Conservation (phyloP, 2,329 filamentous ascomycete species). For the Cladophialophora bantiana region DNA sequence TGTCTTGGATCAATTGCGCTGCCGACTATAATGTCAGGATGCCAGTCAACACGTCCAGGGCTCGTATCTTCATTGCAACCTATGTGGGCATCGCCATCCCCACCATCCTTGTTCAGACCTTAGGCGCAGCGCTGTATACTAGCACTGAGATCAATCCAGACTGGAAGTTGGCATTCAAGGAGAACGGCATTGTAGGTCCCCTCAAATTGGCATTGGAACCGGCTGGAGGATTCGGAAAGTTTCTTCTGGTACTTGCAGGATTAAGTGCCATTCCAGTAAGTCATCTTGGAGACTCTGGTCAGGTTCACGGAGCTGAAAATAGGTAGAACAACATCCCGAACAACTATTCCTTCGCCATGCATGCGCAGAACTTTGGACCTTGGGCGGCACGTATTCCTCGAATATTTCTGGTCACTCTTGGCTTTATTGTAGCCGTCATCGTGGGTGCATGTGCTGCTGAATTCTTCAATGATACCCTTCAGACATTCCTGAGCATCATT, state of each 20-base stretch:
- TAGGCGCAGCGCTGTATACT: slow-evolving; percentile 16
- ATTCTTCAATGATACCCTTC: slow-evolving; percentile 17
- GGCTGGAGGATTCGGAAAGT: slow-evolving; percentile 20
- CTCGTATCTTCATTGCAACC: slow-evolving; percentile 19
- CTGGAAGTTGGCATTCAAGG: slow-evolving; percentile 19
- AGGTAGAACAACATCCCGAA: slow-evolving; percentile 18
- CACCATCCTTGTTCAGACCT: slow-evolving; percentile 14
- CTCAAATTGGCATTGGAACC: slow-evolving; percentile 18
- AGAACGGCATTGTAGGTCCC: slow-evolving; percentile 14
- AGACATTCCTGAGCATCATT: slow-evolving; percentile 21
- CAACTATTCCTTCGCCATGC: slow-evolving; percentile 22
- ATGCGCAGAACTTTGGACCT: slow-evolving; percentile 21
- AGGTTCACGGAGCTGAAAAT: background rate
- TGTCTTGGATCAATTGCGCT: slow-evolving; percentile 49
- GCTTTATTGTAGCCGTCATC: slow-evolving; percentile 14
- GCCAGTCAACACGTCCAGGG: slow-evolving; percentile 43
- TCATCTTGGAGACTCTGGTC: background rate
- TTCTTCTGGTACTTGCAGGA: slow-evolving; percentile 15
- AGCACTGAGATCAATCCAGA: slow-evolving; percentile 16
- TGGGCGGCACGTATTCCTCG: slow-evolving; percentile 18
- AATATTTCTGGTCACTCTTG: slow-evolving; percentile 14
- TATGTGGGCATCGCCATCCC: slow-evolving; percentile 18
- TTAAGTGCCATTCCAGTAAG: slow-evolving; percentile 23
- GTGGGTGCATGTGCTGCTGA: slow-evolving; percentile 16
- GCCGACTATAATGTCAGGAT: slow-evolving; percentile 51